phyloP scores from a whole-genome alignment of 352 stramenopile genomes.

The Phytophthora multivora region DNA sequence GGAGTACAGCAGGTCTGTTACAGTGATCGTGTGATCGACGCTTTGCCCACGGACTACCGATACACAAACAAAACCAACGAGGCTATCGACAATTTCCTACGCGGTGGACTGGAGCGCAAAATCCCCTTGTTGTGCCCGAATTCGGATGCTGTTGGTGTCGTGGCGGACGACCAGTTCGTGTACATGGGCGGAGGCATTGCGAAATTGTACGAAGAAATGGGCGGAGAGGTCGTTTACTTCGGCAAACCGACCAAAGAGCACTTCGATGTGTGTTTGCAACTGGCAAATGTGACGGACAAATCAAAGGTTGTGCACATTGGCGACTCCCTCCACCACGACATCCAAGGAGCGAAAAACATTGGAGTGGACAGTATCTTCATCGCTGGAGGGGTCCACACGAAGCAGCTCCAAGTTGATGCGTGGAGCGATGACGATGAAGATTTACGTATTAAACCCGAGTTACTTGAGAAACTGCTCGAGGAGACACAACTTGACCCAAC shows the following conservation, averaged over 20 bases:
- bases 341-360: constrained; percentile 53
- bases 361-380: constrained; percentile 66
- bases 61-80: constrained; percentile 44
- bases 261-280: constrained; percentile 66
- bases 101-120: constrained; percentile 45
- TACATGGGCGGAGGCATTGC: constrained; percentile 81
- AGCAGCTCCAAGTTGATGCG: constrained; percentile 49
- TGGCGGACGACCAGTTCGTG: constrained; percentile 59
- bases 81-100: constrained; percentile 49
- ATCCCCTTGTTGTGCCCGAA: constrained; percentile 89
- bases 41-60: constrained; percentile 47
- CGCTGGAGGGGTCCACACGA: constrained; percentile 56
- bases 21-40: constrained; percentile 34
- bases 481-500: constrained; percentile 27
- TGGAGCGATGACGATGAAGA: constrained; percentile 30
- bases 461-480: constrained; percentile 29
- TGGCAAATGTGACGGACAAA: constrained; percentile 35
- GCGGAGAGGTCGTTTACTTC: constrained; percentile 75
- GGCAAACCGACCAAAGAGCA: constrained; percentile 82
- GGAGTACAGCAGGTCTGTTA: constrained; percentile 60
- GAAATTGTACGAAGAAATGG: constrained; percentile 75
- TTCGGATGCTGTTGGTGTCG: constrained; percentile 80
- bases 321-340: constrained; percentile 72
- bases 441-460: constrained; percentile 25
- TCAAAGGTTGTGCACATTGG: constrained; percentile 65